phyloP scores from a whole-genome alignment of 306 rosid genomes.

The Quercus cerris region DNA sequence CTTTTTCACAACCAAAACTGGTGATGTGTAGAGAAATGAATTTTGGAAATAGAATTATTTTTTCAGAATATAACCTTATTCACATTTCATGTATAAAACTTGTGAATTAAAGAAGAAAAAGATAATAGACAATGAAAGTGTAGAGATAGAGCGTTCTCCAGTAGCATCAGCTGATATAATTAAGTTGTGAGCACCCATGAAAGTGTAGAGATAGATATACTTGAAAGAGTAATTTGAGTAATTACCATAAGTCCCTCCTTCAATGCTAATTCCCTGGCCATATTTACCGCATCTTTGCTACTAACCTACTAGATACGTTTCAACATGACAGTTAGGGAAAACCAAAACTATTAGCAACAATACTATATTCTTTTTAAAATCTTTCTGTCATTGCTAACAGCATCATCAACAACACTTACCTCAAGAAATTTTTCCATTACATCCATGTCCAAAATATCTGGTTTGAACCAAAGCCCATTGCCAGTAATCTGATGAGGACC shows the following conservation, averaged over 20 bases:
- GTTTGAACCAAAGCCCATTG: constrained; percentile 91
- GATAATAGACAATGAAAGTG: too few species aligned
- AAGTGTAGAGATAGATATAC: too few species aligned
- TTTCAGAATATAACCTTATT: too few species aligned
- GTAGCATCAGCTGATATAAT: too few species aligned
- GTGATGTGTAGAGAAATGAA: neutral
- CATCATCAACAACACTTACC: constrained; percentile 36
- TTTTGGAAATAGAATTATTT: neutral
- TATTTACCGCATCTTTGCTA: constrained; percentile 83
- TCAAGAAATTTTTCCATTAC: constrained; percentile 88
- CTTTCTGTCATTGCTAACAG: neutral
- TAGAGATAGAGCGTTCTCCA: too few species aligned
- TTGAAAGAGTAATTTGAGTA: too few species aligned
- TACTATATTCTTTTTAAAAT: neutral
- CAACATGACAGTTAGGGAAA: constrained; percentile 19
- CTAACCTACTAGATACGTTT: constrained; percentile 52
- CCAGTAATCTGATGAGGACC: constrained; percentile 95
- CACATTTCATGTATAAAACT: too few species aligned
- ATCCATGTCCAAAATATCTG: constrained; percentile 94
- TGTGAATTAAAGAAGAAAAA: too few species aligned
- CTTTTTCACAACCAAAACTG: neutral
- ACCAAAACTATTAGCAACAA: neutral
- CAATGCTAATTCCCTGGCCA: constrained; percentile 88
- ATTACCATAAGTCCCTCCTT: too few species aligned
- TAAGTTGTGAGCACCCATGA: too few species aligned